Evolutionary conservation across 2,329 filamentous ascomycete species (phyloP), one percentile per base, ranked within the genome.

Genomic region (Falciphora oryzae): DNA sequence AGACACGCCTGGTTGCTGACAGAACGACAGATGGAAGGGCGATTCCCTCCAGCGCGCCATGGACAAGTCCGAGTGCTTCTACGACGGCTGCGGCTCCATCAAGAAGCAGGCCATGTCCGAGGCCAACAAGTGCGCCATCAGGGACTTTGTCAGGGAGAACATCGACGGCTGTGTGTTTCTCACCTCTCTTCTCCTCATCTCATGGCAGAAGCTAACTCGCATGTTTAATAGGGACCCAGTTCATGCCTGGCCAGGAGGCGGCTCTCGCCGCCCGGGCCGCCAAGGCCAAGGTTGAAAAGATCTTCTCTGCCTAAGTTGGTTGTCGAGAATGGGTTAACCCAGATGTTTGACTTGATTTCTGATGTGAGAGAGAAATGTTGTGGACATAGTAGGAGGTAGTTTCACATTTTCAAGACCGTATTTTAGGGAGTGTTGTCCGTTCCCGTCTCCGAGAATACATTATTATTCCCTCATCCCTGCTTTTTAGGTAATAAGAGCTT

Each of bases 41-140:
- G 72, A 75, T 63, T 64, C 71, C 22, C 70, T 75, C 22, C 73
- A 75, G 67, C 71, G 65, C 38, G 68, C 69, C 50, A 69, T 70
- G 69, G 68, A 76, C 67, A 73, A 77, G 68, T 76, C 76, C 65
- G 75, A 77, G 66, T 79, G 77, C 75, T 76, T 78, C 69, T 77
- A 74, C 64, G 76, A 74, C 63, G 72, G 72, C 65, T 74, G 72
- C 66, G 70, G 71, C 13, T 72, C 71, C 29, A 72, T 75, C 67
- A 71, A 70, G 66, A 73, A 72, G 69, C 73, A 75, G 70, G 62
- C 66, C 59, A 73, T 75, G 70, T 16, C 69, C 18, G 56, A 59
- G 6, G 73, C 73, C 57, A 75, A 74, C 63, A 59, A 72, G 66
- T 75, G 73, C 64, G 73, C 71, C 11, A 71, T 74, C 35, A 66